Conservation (phyloP, 371 early-diverging fungal genomes). For the Rhizopus delemar region DNA sequence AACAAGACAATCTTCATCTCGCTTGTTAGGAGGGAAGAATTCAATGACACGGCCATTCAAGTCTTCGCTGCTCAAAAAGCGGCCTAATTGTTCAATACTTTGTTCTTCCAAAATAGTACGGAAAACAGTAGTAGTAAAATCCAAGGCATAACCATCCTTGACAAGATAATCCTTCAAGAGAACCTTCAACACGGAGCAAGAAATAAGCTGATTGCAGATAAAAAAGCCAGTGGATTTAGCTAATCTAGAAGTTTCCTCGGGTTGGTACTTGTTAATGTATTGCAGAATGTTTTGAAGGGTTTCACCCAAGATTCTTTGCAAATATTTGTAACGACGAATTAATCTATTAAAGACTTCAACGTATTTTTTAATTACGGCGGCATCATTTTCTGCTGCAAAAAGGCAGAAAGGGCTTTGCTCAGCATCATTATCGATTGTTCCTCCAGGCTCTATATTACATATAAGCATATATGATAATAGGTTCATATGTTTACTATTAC, state of each 20-base stretch:
- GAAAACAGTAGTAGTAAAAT: conserved; percentile 82
- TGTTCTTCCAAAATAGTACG: conserved; percentile 79
- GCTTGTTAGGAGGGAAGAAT: conserved; percentile 91
- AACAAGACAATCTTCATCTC: conserved; percentile 82
- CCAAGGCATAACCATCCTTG: conserved; percentile 83
- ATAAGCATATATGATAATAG: neutral
- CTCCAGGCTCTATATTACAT: conserved; percentile 78
- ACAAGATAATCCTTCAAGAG: conserved; percentile 90
- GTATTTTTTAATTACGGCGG: conserved; percentile 70
- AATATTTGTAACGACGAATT: conserved; percentile 91
- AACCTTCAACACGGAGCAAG: conserved; percentile 68
- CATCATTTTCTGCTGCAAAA: conserved; percentile 72
- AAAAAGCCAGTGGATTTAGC: conserved; percentile 79
- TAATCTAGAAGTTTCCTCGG: conserved; percentile 77
- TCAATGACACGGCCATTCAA: conserved; percentile 77
- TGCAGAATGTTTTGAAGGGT: conserved; percentile 82
- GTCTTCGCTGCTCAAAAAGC: conserved; percentile 66
- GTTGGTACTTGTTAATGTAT: conserved; percentile 83
- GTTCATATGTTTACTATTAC: conserved; percentile 41
- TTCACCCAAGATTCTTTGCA: conserved; percentile 85
- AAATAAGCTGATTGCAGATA: conserved; percentile 67
- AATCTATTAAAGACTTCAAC: conserved; percentile 84
- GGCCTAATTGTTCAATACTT: conserved; percentile 73
- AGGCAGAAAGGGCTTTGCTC: conserved; percentile 84
- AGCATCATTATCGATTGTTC: conserved; percentile 80